Percentiles rank a stretch among this genome's conserved stretches.
phyloP scores from a whole-genome alignment of 129 eudicot species.

The sunflower (Helianthus annuus) region DNA sequence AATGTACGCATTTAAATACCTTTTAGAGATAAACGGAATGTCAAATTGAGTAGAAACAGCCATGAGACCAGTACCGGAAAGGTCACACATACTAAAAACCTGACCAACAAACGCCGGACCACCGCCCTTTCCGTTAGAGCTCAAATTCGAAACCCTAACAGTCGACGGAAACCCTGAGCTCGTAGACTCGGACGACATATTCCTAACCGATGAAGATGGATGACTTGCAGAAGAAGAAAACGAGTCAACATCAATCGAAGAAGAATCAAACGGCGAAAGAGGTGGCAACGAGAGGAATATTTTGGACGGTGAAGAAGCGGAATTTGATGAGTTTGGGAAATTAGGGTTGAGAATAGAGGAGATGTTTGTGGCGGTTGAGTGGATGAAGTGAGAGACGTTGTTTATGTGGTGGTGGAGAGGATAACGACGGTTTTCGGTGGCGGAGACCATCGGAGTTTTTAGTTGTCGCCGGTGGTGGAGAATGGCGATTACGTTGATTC shows the following conservation, averaged over 20 bases:
- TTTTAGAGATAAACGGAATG: conserved; percentile 75
- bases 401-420: conserved; percentile 31
- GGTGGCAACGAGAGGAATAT: conserved; percentile 30
- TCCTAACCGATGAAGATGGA: conserved; percentile 31
- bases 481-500: conserved; percentile 16
- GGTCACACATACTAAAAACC: conserved; percentile 95
- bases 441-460: conserved; percentile 40
- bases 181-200: conserved; percentile 27
- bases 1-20: conserved; percentile 32
- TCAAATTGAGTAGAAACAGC: conserved; percentile 85
- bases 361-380: conserved; percentile 42
- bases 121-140: conserved; percentile 35
- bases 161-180: conserved; percentile 59
- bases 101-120: conserved; percentile 97
- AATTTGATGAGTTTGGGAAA: conserved; percentile 15
- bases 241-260: conserved; percentile 29
- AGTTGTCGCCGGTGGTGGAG: conserved; percentile 3
- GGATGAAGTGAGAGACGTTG: conserved; percentile 44
- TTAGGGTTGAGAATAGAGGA: conserved; percentile 50
- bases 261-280: conserved; percentile 35
- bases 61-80: conserved; percentile 87
- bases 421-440: conserved; percentile 35
- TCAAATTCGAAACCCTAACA: conserved; percentile 52
- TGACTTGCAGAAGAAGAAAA: conserved; percentile 28
- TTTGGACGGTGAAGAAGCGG: conserved; percentile 29